These are phyloP conservation scores for Tetrahymena thermophila DNA, from an alignment of 73 alveolate species.

Conservation along the genomic window DNA sequence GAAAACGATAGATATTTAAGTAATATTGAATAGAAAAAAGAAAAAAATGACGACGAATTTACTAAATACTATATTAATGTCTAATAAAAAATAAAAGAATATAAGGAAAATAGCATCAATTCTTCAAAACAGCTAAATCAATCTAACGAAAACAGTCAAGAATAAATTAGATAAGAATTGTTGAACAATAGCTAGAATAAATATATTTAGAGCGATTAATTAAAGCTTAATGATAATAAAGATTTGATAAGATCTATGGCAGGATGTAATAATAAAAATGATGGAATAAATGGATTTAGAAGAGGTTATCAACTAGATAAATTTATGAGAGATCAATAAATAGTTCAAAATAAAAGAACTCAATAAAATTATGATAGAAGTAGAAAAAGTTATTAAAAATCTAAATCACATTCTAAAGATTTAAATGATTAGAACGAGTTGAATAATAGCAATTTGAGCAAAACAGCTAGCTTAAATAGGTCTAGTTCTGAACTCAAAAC, in stretches of 20 bases:
- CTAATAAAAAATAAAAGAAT: neutral
- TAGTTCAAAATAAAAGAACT: no score
- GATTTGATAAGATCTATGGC: neutral
- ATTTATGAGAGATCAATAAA: neutral
- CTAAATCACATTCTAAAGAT: neutral
- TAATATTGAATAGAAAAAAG: neutral
- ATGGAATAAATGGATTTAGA: neutral
- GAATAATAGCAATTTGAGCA: neutral
- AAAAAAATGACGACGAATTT: neutral
- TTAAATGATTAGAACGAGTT: neutral
- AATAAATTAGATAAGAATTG: neutral
- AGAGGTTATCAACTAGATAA: neutral
- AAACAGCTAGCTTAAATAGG: neutral
- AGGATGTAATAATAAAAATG: neutral
- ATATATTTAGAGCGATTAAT: no score
- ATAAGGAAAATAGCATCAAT: neutral
- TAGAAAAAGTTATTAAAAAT: neutral
- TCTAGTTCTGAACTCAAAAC: neutral
- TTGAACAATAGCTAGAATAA: no score
- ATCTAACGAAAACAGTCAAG: neutral
- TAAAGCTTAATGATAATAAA: no score
- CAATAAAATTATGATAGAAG: neutral
- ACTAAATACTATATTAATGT: neutral
- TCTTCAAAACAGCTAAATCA: neutral
- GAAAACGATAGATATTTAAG: neutral